A percentile compares a stretch with the other conserved stretches of the same genome.
These are phyloP conservation scores for Carex cristatella DNA, from an alignment of 176 grass and related monocot genomes.

Conservation along the genomic window DNA sequence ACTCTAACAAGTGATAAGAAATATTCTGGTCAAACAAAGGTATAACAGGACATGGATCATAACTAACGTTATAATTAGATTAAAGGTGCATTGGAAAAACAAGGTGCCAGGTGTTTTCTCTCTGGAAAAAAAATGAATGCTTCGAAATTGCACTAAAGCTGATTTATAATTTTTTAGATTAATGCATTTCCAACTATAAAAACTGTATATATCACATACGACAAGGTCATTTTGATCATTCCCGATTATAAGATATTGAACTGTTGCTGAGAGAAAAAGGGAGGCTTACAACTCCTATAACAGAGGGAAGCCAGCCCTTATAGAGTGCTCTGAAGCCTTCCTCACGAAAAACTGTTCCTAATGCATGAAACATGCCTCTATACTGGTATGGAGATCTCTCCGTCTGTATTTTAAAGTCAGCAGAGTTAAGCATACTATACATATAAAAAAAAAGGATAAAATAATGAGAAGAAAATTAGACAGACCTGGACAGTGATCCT, in stretches of 20 bases:
- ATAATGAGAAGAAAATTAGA: not conserved
- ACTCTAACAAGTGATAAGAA: not conserved
- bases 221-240: not conserved
- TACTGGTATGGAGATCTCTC: slow-evolving; percentile 94
- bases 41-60: not conserved
- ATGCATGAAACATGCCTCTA: slow-evolving; percentile 96
- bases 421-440: not conserved
- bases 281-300: slow-evolving; percentile 88
- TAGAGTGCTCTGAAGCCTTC: slow-evolving; percentile 98
- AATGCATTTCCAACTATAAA: not conserved
- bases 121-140: not conserved
- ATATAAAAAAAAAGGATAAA: not conserved
- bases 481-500: slow-evolving; percentile 94
- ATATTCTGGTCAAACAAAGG: not conserved
- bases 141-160: not conserved
- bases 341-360: slow-evolving; percentile 88
- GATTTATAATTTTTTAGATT: not conserved
- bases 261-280: not conserved
- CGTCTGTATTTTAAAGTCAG: slow-evolving; percentile 48
- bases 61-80: not conserved
- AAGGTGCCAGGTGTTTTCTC: not conserved
- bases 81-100: not conserved
- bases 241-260: not conserved
- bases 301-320: slow-evolving; percentile 98
- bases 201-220: not conserved